A percentile compares a stretch with the other conserved stretches of the same genome.
These are phyloP conservation scores for Diaporthe nobilis DNA, from an alignment of 2,329 filamentous ascomycete species.

Conservation along the genomic window DNA sequence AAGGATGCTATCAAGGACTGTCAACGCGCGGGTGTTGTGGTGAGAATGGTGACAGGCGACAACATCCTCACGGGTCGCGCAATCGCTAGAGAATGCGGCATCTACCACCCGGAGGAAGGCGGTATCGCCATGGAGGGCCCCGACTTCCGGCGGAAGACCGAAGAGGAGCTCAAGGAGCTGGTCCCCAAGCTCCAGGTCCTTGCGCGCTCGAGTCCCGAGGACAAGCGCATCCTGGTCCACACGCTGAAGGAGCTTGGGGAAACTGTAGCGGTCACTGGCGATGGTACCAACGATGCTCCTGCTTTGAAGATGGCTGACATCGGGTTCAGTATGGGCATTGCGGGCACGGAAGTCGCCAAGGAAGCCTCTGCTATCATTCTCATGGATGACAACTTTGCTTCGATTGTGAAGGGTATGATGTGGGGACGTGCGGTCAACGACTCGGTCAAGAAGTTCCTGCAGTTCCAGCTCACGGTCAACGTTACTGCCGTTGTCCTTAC, in stretches of 20 bases:
- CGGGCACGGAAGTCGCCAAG: conserved; percentile 37
- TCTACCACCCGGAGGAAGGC: conserved; percentile 38
- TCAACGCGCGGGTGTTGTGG: conserved; percentile 76
- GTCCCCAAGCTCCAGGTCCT: conserved; percentile 36
- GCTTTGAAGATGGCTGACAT: conserved; percentile 39
- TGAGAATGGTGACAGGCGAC: conserved; percentile 82
- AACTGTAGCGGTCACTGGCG: conserved; percentile 35
- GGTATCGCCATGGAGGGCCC: conserved; percentile 40
- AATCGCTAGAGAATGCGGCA: conserved; percentile 74
- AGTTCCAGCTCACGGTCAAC: conserved; percentile 80
- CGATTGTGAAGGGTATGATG: conserved; percentile 66
- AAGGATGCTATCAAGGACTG: conserved; percentile 77
- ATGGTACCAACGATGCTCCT: conserved; percentile 39
- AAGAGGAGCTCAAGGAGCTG: conserved; percentile 36
- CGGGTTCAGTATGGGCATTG: conserved; percentile 36
- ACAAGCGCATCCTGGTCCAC: conserved; percentile 38
- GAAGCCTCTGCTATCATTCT: conserved; percentile 38
- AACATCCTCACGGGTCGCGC: conserved; percentile 75
- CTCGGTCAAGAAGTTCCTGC: conserved; percentile 75
- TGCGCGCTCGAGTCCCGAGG: conserved; percentile 36
- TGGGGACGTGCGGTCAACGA: conserved; percentile 78
- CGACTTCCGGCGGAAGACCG: conserved; percentile 30
- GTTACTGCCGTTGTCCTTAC: conserved; percentile 85
- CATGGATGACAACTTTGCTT: conserved; percentile 40
- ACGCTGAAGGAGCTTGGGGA: conserved; percentile 35